phyloP scores from a whole-genome alignment of 2,329 filamentous ascomycete species.

The Claviceps quebecensis region DNA sequence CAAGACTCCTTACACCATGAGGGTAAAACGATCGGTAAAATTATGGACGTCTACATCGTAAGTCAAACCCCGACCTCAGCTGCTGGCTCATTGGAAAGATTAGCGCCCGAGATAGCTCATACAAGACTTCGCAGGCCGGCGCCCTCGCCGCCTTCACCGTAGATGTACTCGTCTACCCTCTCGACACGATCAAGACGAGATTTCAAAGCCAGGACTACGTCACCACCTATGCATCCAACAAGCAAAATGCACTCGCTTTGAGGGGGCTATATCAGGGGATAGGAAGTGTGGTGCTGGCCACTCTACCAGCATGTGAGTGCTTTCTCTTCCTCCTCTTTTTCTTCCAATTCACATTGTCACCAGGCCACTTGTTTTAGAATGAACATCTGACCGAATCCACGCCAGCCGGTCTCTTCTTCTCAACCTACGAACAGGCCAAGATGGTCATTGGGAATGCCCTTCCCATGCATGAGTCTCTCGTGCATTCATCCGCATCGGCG shows the following conservation, averaged over 20 bases:
- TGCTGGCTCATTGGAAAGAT: too few species aligned
- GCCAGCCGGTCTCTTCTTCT: slow-evolving; percentile 73
- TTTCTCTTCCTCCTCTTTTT: not conserved
- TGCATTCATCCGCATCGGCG: slow-evolving; percentile 62
- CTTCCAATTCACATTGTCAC: too few species aligned
- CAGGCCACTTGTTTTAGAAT: too few species aligned
- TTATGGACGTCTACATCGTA: slow-evolving; percentile 21
- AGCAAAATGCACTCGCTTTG: slow-evolving; percentile 40
- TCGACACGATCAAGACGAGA: slow-evolving; percentile 82
- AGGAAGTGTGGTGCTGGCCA: slow-evolving; percentile 71
- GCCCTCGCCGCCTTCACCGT: slow-evolving; percentile 76
- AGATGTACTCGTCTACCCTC: slow-evolving; percentile 71
- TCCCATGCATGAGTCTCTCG: slow-evolving; percentile 49
- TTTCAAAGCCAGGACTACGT: slow-evolving; percentile 67
- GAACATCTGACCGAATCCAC: not conserved
- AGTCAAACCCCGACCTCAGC: slow-evolving; percentile 1
- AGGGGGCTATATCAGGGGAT: slow-evolving; percentile 77
- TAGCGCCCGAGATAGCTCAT: too few species aligned
- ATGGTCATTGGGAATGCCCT: slow-evolving; percentile 38
- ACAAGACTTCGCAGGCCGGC: slow-evolving; percentile 48
- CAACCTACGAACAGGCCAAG: slow-evolving; percentile 73
- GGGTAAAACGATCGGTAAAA: not conserved
- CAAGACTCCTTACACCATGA: not conserved
- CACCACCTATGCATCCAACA: slow-evolving; percentile 46
- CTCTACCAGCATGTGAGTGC: slow-evolving; percentile 62